Evolutionary conservation across 192 early-diverging fungal genomes (phyloP), one percentile per base, ranked within the genome.

Genomic region (Gamsiella multidivaricata): DNA sequence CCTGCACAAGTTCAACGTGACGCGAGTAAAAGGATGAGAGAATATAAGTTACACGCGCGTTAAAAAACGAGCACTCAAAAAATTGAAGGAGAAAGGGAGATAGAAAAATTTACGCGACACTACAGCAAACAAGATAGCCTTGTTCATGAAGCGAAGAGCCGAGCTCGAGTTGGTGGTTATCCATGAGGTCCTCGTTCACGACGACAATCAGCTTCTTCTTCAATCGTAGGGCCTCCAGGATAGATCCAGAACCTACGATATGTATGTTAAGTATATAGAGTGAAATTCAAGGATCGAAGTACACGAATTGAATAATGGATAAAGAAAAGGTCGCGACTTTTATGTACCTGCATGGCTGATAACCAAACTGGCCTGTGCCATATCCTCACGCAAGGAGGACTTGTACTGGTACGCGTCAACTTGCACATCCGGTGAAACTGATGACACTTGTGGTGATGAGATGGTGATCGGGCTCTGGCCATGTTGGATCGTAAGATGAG

Each of bases 81-180:
- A 17, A 17, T 8, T 4, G 8, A 23, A 63, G n/a, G 23, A 23
- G 18, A 20, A 14, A 8, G 2, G 23, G 25, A 12, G 29, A 14
- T 20, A 26, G 18, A 34, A 28, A 26, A 18, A 39, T 17, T 28
- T 80, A 85, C 86, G 70, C 64, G 57, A 61, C 65, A 29, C 69
- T 66, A 9, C 68, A 70, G 63, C 70, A 85, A 15, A 90, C 66
- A 25, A 93, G 65, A 57, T 89, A 88, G 22, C 81, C 83, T 56
- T 85, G 65, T 0, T 65, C 52, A 7, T 86, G 84, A 54, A 98
- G 83, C 18, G 87, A 91, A 7, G 80, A 55, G 3, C 92, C 95
- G 46, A 98, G 85, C 75, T 98, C 95, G 29, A 52, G 47, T 79
- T 98, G 96, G 71, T 98, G 96, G 78, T 95, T 91, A 68, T 95